Conservation (phyloP, 2,329 filamentous ascomycete genomes). For the Paecilomyces sp. region DNA sequence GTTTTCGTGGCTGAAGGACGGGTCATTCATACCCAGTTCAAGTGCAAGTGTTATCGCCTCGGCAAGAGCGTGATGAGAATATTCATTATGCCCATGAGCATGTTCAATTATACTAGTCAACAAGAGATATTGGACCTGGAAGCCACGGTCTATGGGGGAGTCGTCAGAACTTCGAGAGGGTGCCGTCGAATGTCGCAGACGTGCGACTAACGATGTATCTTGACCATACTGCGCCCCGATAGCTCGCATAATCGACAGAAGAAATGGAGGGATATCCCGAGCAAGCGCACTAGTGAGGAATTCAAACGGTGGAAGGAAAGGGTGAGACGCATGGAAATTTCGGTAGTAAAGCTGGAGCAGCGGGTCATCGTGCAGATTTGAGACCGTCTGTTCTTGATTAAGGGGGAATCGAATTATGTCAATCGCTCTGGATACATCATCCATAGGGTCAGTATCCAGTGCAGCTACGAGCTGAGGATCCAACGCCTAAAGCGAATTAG, state of each 20-base stretch:
- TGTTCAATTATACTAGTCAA: background rate
- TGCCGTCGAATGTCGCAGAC: background rate
- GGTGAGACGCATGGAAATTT: background rate
- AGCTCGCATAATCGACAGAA: background rate
- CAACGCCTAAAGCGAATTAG: background rate
- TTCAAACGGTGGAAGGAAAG: background rate
- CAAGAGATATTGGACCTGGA: background rate
- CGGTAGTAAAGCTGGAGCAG: background rate
- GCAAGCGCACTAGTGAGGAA: background rate
- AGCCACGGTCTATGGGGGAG: background rate
- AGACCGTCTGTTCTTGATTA: background rate
- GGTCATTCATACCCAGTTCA: background rate
- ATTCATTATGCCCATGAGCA: background rate
- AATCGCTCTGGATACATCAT: background rate
- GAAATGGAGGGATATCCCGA: background rate
- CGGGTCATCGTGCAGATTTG: background rate
- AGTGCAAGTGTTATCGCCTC: background rate
- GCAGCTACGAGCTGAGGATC: background rate
- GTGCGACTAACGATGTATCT: background rate
- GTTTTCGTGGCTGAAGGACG: background rate
- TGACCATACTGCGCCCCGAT: background rate
- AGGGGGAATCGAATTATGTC: background rate
- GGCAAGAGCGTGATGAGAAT: background rate
- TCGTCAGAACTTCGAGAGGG: background rate
- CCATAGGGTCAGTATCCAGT: background rate